These are phyloP conservation scores for Chlamydomonas sp. DNA, from an alignment of 139 green algal genomes.

Conservation along the genomic window DNA sequence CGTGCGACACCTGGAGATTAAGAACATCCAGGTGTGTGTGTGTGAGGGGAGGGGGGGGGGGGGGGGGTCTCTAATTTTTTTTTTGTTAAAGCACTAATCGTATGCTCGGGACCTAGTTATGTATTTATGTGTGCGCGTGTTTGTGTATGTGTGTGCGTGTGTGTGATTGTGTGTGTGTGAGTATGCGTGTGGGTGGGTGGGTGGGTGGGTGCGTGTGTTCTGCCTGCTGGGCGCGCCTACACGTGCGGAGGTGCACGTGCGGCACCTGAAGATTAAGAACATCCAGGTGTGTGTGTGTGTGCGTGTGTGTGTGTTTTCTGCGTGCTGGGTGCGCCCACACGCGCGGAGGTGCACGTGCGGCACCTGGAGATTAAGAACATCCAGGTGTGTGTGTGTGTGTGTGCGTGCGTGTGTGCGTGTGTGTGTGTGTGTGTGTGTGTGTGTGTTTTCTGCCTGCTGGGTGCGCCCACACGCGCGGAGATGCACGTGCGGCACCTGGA, in stretches of 20 bases:
- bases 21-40: constrained; percentile 47
- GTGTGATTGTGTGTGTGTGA: background rate
- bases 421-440: background rate
- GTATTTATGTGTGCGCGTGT: background rate
- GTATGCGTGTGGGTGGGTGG: background rate
- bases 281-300: constrained; percentile 32
- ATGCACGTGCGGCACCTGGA: constrained; percentile 43
- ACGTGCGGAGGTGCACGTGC: constrained; percentile 28
- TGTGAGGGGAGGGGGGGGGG: background rate
- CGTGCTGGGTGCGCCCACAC: too few species aligned
- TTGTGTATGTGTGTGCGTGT: background rate
- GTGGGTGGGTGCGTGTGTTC: constrained; percentile 3
- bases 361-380: constrained; percentile 58
- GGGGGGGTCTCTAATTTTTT: too few species aligned
- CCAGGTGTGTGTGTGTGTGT: background rate
- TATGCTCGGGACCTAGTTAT: background rate
- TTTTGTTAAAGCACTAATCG: too few species aligned
- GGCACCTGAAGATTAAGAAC: constrained; percentile 57
- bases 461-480: constrained; percentile 24
- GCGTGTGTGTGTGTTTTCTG: background rate
- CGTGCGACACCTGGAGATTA: constrained; percentile 52
- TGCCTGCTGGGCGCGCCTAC: constrained; percentile 44
- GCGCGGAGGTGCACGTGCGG: constrained; percentile 26
- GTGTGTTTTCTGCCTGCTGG: constrained; percentile 38
- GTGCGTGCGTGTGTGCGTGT: background rate